phyloP scores from a whole-genome alignment of 306 rosid genomes.

The Pyrus bretschneideri region DNA sequence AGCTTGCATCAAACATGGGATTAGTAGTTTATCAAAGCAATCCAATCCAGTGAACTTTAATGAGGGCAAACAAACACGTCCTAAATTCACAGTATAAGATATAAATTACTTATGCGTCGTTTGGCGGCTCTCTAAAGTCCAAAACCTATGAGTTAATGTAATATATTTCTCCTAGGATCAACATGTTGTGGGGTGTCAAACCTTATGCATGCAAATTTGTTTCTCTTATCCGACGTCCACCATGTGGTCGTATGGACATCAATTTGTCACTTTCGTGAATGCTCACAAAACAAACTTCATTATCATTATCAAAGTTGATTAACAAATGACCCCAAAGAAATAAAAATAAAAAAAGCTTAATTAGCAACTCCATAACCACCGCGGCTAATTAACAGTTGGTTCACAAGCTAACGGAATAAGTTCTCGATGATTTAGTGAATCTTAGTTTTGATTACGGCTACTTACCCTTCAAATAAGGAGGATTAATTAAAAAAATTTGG shows the following conservation, averaged over 20 bases:
- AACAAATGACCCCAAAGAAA: no score
- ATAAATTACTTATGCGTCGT: not conserved
- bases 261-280: not conserved
- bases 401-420: not conserved
- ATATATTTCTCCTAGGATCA: not conserved
- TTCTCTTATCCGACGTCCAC: not conserved
- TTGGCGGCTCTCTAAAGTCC: not conserved
- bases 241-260: not conserved
- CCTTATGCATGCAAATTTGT: not conserved
- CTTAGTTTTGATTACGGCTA: not conserved
- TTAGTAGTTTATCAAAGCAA: no score
- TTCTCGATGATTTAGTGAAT: not conserved
- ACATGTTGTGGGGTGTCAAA: conserved; percentile 26
- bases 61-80: no score
- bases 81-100: not conserved
- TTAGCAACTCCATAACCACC: no score
- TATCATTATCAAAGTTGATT: no score
- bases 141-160: not conserved
- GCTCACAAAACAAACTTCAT: not conserved
- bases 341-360: no score
- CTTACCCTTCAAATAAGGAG: conserved; percentile 13
- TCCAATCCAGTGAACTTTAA: no score
- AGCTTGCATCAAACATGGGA: no score
- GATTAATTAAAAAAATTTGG: not conserved
- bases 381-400: not conserved